These are phyloP conservation scores for Xylaria sp. DNA, from an alignment of 2,329 filamentous ascomycete species.

Conservation along the genomic window DNA sequence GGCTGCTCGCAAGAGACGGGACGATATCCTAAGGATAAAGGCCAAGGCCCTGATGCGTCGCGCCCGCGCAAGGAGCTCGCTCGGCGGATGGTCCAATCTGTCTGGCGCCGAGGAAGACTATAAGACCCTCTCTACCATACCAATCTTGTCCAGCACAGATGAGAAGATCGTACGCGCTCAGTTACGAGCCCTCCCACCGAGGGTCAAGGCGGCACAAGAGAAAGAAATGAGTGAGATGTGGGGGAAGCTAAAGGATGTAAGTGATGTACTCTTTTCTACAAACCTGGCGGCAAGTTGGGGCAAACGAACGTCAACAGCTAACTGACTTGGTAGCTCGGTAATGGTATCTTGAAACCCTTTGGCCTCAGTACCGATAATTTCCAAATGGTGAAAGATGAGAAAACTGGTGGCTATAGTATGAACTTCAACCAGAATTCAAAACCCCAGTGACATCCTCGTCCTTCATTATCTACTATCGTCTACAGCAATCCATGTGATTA, in stretches of 20 bases:
- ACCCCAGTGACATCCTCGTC: slow-evolving; percentile 22
- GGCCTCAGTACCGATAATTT: slow-evolving; percentile 95
- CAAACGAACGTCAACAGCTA: slow-evolving; percentile 6
- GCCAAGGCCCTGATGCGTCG: slow-evolving; percentile 85
- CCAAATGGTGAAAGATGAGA: slow-evolving; percentile 90
- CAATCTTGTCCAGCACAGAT: slow-evolving; percentile 73
- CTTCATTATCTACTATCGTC: not conserved
- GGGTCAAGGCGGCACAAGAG: slow-evolving; percentile 82
- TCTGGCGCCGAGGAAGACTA: slow-evolving; percentile 86
- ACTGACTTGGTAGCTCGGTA: slow-evolving; percentile 72
- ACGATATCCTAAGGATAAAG: slow-evolving; percentile 80
- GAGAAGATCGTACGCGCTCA: slow-evolving; percentile 74
- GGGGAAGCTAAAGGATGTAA: slow-evolving; percentile 87
- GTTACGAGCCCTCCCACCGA: slow-evolving; percentile 72
- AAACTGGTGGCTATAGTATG: slow-evolving; percentile 92
- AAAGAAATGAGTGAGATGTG: slow-evolving; percentile 96
- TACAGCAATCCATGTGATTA: not conserved
- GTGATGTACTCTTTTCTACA: slow-evolving; percentile 45
- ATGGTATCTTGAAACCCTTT: slow-evolving; percentile 92
- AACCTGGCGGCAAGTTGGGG: not conserved
- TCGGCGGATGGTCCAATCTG: slow-evolving; percentile 82
- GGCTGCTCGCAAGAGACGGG: slow-evolving; percentile 54
- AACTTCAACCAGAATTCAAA: slow-evolving; percentile 72
- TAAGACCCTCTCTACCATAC: slow-evolving; percentile 68
- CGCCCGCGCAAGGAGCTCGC: slow-evolving; percentile 76